phyloP scores from a whole-genome alignment of 441 rosid genomes.

The Flueggea neowawraea region DNA sequence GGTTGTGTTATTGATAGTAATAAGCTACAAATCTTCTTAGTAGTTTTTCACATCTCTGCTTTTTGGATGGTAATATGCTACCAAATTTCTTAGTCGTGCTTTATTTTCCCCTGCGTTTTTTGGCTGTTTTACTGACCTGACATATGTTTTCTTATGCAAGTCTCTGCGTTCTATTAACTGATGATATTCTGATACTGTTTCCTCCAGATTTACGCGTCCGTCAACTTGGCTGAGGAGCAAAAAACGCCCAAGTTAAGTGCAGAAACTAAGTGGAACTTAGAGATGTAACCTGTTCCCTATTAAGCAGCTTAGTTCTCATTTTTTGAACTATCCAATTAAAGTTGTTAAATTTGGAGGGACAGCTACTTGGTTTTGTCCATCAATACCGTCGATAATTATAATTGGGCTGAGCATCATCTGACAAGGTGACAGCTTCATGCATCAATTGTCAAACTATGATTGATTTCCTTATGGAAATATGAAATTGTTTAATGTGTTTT shows the following conservation, averaged over 20 bases:
- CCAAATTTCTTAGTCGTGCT: too few relatives aligned
- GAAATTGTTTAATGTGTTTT: too few relatives aligned
- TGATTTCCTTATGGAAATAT: too few relatives aligned
- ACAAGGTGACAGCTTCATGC: not conserved
- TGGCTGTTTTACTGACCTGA: too few relatives aligned
- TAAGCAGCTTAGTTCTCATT: not conserved
- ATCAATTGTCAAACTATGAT: not conserved
- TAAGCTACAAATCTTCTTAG: too few relatives aligned
- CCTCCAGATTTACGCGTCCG: conserved; percentile 51
- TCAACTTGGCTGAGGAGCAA: conserved; percentile 58
- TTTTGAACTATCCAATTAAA: conserved; percentile 4
- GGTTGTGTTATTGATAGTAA: too few relatives aligned
- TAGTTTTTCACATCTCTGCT: too few relatives aligned
- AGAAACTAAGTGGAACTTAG: conserved; percentile 67
- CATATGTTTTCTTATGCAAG: not conserved
- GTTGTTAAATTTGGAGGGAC: conserved; percentile 16
- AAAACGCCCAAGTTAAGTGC: conserved; percentile 64
- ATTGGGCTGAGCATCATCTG: not conserved
- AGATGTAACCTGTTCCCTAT: conserved; percentile 31
- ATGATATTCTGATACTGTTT: conserved; percentile 8
- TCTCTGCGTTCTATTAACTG: not conserved
- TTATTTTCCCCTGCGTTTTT: too few relatives aligned
- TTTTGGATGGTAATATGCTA: too few relatives aligned
- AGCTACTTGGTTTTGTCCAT: not conserved
- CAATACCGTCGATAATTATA: not conserved